phyloP scores from a whole-genome alignment of 1,284 basidiomycete species.

The Puccinia hordei region DNA sequence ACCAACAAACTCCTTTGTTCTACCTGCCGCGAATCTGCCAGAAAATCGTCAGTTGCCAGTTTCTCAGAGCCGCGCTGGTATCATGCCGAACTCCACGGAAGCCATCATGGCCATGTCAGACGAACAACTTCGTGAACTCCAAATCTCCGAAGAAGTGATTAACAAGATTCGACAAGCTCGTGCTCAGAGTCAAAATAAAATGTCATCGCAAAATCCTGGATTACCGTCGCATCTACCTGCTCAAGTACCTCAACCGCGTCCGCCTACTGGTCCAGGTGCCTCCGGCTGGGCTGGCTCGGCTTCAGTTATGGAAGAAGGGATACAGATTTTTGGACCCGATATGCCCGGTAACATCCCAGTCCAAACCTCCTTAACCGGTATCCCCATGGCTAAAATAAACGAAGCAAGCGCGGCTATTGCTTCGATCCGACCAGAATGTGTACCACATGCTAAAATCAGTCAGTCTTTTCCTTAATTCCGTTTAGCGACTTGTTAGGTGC shows the following conservation, averaged over 20 bases:
- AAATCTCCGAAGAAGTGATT: conserved; percentile 22
- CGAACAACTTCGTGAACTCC: conserved; percentile 26
- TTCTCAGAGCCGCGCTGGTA: not conserved
- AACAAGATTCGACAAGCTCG: conserved; percentile 44
- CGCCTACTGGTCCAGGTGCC: not conserved
- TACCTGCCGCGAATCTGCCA: not conserved
- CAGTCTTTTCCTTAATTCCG: not conserved
- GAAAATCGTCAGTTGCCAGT: not conserved
- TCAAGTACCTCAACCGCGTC: conserved; percentile 10
- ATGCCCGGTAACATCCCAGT: not conserved
- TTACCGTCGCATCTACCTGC: conserved; percentile 6
- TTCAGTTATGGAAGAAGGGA: conserved; percentile 9
- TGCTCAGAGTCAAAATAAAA: conserved; percentile 33
- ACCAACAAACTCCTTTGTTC: conserved; percentile 8
- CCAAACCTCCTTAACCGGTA: conserved; percentile 9
- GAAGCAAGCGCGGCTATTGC: conserved; percentile 21
- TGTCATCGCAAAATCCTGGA: not conserved
- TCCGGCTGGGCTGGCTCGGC: not conserved
- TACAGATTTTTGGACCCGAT: not conserved
- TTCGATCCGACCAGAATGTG: conserved; percentile 6
- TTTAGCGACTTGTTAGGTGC: not conserved
- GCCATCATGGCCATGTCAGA: conserved; percentile 48
- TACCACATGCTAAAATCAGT: conserved; percentile 28
- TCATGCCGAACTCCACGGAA: not conserved
- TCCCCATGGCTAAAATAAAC: conserved; percentile 8